phyloP scores from a whole-genome alignment of 176 grass and related monocot species.

The Cymbopogon citratus region DNA sequence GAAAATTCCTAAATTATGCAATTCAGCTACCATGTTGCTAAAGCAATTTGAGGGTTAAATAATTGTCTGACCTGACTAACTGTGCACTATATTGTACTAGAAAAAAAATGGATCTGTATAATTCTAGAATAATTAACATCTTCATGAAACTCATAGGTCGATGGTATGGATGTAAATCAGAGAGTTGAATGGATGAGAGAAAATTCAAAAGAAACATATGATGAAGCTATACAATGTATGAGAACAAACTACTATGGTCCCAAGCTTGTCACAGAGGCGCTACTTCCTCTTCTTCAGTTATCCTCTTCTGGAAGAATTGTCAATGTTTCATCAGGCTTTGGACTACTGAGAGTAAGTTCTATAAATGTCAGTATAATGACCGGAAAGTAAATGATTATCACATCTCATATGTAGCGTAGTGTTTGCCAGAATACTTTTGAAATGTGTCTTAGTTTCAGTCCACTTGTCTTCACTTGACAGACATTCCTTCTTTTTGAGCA shows the following conservation, averaged over 20 bases:
- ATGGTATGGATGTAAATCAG: slow-evolving; percentile 30
- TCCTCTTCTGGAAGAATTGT: slow-evolving; percentile 46
- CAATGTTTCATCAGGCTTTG: slow-evolving; percentile 50
- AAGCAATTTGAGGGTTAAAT: not conserved
- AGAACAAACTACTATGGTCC: slow-evolving; percentile 54
- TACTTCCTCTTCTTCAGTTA: slow-evolving; percentile 60
- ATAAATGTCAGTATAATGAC: not conserved
- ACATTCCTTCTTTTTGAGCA: not conserved
- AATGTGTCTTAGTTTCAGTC: not conserved
- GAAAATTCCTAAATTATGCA: not conserved
- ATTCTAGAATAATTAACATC: not conserved
- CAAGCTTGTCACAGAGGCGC: slow-evolving; percentile 44
- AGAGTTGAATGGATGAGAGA: slow-evolving; percentile 44
- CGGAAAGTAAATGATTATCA: not conserved
- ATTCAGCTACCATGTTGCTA: not conserved
- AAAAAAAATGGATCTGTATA: not conserved
- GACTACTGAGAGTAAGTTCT: slow-evolving; percentile 46
- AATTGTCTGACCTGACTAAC: not conserved
- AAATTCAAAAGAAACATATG: slow-evolving; percentile 45
- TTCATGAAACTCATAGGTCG: slow-evolving; percentile 4
- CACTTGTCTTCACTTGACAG: not conserved
- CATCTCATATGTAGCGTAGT: not conserved
- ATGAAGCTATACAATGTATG: slow-evolving; percentile 51
- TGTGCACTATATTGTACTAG: not conserved
- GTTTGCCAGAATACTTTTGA: not conserved